Evolutionary conservation across 768 basidiomycete genomes (phyloP).

Genomic region (Amanita thiersii): DNA sequence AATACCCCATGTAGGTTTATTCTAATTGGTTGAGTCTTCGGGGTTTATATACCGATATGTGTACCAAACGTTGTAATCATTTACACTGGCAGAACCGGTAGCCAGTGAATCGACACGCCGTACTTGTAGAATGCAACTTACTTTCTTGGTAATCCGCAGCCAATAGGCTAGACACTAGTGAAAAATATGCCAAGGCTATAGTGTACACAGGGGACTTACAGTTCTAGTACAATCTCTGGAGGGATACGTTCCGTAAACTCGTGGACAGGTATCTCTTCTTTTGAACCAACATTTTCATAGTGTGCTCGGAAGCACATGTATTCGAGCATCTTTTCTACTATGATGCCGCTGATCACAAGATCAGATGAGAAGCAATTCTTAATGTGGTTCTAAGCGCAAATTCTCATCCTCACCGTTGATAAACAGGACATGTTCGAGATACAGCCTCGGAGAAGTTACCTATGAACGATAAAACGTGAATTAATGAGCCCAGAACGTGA

Average conservation of each 20-base stretch:
- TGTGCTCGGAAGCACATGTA: slow-evolving; percentile 82
- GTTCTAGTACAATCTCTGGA: slow-evolving; percentile 81
- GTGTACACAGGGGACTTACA: slow-evolving; percentile 44
- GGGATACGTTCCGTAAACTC: slow-evolving; percentile 81
- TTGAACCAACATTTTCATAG: slow-evolving; percentile 60
- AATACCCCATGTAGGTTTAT: too few relatives aligned
- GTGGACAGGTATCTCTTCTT: slow-evolving; percentile 67
- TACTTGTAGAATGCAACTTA: slow-evolving; percentile 17
- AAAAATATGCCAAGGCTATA: not conserved
- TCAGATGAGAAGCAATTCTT: not conserved
- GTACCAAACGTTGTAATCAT: not conserved
- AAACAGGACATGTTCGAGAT: slow-evolving; percentile 59
- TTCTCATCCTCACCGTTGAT: slow-evolving; percentile 49
- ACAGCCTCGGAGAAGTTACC: slow-evolving; percentile 72
- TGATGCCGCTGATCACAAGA: slow-evolving; percentile 38
- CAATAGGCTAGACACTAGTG: slow-evolving; percentile 31
- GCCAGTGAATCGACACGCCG: not conserved
- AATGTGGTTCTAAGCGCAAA: not conserved
- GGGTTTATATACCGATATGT: not conserved
- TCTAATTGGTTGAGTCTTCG: too few relatives aligned
- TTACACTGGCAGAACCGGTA: slow-evolving; percentile 1
- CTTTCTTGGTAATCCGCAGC: slow-evolving; percentile 65
- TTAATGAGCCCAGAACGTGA: too few relatives aligned
- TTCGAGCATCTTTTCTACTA: slow-evolving; percentile 84
- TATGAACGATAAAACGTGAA: slow-evolving; percentile 18